Base-by-base conservation (phyloP, 768 basidiomycete species). In the Clitopilus passeckerianus region DNA sequence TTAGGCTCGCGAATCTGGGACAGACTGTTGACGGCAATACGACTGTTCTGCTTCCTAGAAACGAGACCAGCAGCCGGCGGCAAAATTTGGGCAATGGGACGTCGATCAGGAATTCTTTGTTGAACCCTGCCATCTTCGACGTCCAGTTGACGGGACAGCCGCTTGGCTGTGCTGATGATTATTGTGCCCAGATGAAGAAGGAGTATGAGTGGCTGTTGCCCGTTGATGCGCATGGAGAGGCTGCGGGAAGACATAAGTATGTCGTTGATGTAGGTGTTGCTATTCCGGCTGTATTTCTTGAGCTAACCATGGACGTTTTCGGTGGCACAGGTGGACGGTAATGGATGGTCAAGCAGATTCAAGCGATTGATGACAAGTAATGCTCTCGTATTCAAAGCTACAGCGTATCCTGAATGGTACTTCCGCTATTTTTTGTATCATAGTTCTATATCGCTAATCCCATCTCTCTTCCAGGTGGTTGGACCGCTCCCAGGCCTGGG, bases 391-490 rank as follows among this genome's bases (percentile, higher is more conserved):
- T 81, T 89, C 68, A 87, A 89, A 67, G 74, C 83, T 12, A 86
- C 87, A 0, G 78, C 85, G 57, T 87, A 84, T 64, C 86, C 86
- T 1, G 87, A 88, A 70, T 89, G 87, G 87, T 85, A 30, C 27
- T 4, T 30, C 27, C 27, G 7, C 27, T 30, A 70, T 7, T 68
- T 20, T 24, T 16, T 37, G 44, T 16, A 16, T 20, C 58, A 24
- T 3, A n/a, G 23, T 12, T 37, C 9, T 34, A 14, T 37, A 54
- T 55, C 34, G 5, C 54, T 12, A 24, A 56, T 34, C 30, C 18
- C 43, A 24, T 6, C 15, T 33, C 20, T 16, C 41, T 24, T 46
- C 1, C 53, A 83, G 82, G 83, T 85, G 74, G 63, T 71, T 71
- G 10, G 82, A 84, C 37, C 77, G 83, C 20, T 73, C 82, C 53